Evolutionary conservation across 306 rosid genomes (phyloP).

Genomic region (Inga leiocalycina): DNA sequence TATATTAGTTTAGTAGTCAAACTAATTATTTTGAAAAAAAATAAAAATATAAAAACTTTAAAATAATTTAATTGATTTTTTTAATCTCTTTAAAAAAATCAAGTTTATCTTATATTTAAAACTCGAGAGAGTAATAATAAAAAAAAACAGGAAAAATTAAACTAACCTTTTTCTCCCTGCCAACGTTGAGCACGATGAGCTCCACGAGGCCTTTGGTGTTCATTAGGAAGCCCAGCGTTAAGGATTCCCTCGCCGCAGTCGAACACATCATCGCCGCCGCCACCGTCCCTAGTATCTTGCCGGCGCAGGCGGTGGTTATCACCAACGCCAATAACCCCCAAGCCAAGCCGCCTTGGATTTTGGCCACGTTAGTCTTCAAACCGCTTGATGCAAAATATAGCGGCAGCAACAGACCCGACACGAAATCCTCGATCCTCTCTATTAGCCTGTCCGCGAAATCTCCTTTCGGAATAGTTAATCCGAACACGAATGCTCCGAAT

Average conservation of each 20-base stretch:
- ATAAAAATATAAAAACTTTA: too few relatives aligned
- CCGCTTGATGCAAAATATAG: conserved; percentile 87
- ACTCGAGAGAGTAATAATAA: too few relatives aligned
- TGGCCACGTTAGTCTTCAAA: conserved; percentile 76
- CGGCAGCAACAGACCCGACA: conserved; percentile 72
- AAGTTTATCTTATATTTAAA: too few relatives aligned
- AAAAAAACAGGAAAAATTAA: not conserved
- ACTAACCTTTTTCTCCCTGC: conserved; percentile 82
- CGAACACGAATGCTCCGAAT: conserved; percentile 83
- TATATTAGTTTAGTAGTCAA: too few relatives aligned
- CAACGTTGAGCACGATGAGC: conserved; percentile 88
- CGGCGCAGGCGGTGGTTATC: conserved; percentile 67
- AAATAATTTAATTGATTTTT: too few relatives aligned
- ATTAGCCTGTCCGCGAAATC: conserved; percentile 58
- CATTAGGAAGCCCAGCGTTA: conserved; percentile 83
- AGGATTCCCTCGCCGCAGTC: conserved; percentile 67
- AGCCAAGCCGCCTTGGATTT: conserved; percentile 49
- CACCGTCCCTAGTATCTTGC: conserved; percentile 77
- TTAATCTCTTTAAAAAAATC: too few relatives aligned
- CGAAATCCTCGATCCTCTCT: conserved; percentile 79
- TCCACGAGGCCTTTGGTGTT: conserved; percentile 90
- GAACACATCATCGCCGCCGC: conserved; percentile 60
- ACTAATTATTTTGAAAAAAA: too few relatives aligned
- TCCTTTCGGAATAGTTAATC: conserved; percentile 72
- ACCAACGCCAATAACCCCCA: conserved; percentile 78